These are phyloP conservation scores for Apiotrichum gracile DNA, from an alignment of 1,284 basidiomycete species.

Conservation along the genomic window DNA sequence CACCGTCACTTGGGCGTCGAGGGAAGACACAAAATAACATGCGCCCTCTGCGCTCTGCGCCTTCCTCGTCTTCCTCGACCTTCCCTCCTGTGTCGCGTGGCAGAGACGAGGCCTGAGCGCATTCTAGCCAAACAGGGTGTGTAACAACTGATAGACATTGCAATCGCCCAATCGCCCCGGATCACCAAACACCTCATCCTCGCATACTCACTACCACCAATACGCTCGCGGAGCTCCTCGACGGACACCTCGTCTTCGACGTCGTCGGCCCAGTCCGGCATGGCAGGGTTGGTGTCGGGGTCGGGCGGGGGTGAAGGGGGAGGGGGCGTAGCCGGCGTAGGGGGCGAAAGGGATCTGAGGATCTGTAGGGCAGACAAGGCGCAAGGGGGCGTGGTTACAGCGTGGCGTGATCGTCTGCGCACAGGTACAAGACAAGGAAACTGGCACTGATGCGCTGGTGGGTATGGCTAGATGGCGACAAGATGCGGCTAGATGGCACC, in stretches of 20 bases:
- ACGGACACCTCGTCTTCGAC: conserved; percentile 20
- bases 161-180: too few species aligned
- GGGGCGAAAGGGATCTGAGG: background rate
- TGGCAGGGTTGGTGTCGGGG: too few species aligned
- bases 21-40: background rate
- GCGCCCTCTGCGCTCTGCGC: too few species aligned
- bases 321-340: background rate
- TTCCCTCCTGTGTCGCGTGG: too few species aligned
- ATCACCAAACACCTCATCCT: background rate
- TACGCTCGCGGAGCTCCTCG: conserved; percentile 12
- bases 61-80: too few species aligned
- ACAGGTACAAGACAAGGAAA: too few species aligned
- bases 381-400: background rate
- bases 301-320: background rate
- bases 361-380: background rate
- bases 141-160: too few species aligned
- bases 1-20: background rate
- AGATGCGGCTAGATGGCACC: background rate
- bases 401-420: background rate
- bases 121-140: too few species aligned
- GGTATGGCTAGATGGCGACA: background rate
- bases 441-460: too few species aligned
- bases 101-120: too few species aligned
- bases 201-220: conserved; percentile 14
- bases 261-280: conserved; percentile 27